Evolutionary conservation across 345 rosid genomes (phyloP), one percentile per base, ranked within the genome.

Genomic region (Bruguiera gymnorhiza): DNA sequence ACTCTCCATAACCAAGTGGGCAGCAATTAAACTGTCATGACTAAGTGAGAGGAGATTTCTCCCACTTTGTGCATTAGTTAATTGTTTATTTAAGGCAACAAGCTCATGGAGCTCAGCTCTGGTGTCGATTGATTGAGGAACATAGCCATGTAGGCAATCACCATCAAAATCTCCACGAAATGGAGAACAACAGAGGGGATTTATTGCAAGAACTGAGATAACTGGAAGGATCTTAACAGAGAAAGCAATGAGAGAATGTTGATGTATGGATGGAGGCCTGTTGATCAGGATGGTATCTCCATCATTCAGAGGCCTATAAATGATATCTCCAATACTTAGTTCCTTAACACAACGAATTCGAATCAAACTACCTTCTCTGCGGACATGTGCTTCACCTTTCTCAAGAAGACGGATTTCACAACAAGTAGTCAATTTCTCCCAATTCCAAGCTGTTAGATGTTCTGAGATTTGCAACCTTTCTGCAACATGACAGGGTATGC

Each of bases 91-190:
- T 65, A 95, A 86, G 60, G 92, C 89, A 69, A 86, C 88, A 69
- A 95, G 98, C 79, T 92, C 98, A 2, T 37, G 80, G 0, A 95
- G 93, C 88, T 95, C 99, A 8, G 82, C 88, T 57, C 83, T 83
- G 0, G 96, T 77, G 46, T 82, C 87, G 46, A 95, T 70, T 0
- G 97, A 88, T 74, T 95, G 97, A 34, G 99, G 96, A 78, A 95
- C 84, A 67, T 88, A 95, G 15, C 99, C 99, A 60, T 95, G 99
- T 30, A 95, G 81, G 80, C 99, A 95, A 65, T 92, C 99, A 6
- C 99, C 99, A 65, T 95, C 99, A 60, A 95, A 95, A 78, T 95
- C 99, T 10, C 97, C 99, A 50, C 90, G 92, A 39, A 95, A 84
- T 23, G 99, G 99, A 21, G 88, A 63, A 70, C 99, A 95, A 31